Percentiles rank a stretch among this genome's conserved stretches.
Conservation (phyloP, 2,329 filamentous ascomycete species). For the Bertia moriformis region DNA sequence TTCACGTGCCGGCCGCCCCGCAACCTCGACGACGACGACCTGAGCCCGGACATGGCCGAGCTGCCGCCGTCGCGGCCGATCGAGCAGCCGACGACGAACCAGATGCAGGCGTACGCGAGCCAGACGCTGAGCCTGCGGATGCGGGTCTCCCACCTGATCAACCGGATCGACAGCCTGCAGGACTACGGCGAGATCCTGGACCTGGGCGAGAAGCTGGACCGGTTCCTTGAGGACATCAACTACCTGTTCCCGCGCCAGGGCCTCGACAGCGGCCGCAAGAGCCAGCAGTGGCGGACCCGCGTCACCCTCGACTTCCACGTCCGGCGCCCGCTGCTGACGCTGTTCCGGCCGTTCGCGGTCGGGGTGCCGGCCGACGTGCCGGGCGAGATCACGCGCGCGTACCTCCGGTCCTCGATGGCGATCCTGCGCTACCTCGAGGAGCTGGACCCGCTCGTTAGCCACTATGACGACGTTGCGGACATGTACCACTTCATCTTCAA, state of each 20-base stretch:
- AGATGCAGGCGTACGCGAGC: conserved; percentile 37
- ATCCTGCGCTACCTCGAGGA: conserved; percentile 40
- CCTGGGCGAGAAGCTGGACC: conserved; percentile 34
- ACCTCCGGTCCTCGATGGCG: conserved; percentile 37
- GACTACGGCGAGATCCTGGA: conserved; percentile 38
- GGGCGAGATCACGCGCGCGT: conserved; percentile 32
- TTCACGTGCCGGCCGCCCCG: conserved; percentile 35
- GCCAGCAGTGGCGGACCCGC: conserved; percentile 33
- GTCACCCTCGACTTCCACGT: conserved; percentile 38
- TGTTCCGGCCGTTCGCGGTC: conserved; percentile 39
- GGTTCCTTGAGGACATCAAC: conserved; percentile 37
- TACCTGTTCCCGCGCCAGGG: conserved; percentile 32
- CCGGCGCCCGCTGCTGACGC: conserved; percentile 31
- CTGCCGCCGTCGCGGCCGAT: conserved; percentile 32
- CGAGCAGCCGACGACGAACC: conserved; percentile 34
- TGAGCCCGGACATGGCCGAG: conserved; percentile 29
- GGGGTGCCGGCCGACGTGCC: conserved; percentile 33
- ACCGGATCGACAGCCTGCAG: conserved; percentile 32
- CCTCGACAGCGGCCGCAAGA: conserved; percentile 24
- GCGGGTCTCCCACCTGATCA: conserved; percentile 31
- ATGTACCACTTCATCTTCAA: conserved; percentile 37
- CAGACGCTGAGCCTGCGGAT: conserved; percentile 32
- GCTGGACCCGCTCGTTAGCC: conserved; percentile 28
- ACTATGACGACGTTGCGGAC: conserved; percentile 30
- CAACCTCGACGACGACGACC: conserved; percentile 35